phyloP scores from a whole-genome alignment of 345 rosid species.

The Aquilaria malaccensis region DNA sequence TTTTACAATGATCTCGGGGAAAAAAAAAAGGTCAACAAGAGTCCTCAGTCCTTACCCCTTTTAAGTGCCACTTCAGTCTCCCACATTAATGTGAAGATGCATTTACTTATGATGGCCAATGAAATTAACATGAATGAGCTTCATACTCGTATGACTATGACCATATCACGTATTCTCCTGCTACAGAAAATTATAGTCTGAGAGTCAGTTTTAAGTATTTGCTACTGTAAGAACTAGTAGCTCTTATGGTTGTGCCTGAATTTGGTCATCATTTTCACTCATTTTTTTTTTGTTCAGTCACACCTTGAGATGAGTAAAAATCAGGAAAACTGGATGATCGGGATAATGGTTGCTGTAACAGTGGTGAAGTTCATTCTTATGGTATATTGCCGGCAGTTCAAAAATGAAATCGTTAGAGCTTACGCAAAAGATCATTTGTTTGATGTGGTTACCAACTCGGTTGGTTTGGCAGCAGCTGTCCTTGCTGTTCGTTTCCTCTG shows the following conservation, averaged over 20 bases:
- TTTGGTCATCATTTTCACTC: neutral
- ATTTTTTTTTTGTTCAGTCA: constrained; percentile 17
- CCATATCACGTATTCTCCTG: no score
- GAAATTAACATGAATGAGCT: no score
- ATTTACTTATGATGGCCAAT: no score
- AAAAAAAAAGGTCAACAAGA: no score
- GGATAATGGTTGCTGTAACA: constrained; percentile 40
- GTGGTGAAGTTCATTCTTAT: constrained; percentile 37
- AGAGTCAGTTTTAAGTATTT: no score
- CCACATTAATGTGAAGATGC: neutral
- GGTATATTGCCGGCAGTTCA: constrained; percentile 44
- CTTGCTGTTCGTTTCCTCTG: constrained; percentile 37
- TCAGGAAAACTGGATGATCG: constrained; percentile 47
- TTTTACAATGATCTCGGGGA: no score
- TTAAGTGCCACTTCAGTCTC: neutral
- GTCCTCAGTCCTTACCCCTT: no score
- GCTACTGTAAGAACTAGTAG: no score
- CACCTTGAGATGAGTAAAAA: constrained; percentile 22
- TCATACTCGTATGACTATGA: no score
- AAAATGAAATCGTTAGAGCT: constrained; percentile 40
- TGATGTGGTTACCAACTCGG: constrained; percentile 48
- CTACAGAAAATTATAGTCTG: no score
- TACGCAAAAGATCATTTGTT: constrained; percentile 55
- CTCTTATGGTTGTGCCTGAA: no score
- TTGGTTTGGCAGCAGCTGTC: constrained; percentile 45